Conservation (phyloP, 1,284 basidiomycete species). For the Thecaphora frezii region DNA sequence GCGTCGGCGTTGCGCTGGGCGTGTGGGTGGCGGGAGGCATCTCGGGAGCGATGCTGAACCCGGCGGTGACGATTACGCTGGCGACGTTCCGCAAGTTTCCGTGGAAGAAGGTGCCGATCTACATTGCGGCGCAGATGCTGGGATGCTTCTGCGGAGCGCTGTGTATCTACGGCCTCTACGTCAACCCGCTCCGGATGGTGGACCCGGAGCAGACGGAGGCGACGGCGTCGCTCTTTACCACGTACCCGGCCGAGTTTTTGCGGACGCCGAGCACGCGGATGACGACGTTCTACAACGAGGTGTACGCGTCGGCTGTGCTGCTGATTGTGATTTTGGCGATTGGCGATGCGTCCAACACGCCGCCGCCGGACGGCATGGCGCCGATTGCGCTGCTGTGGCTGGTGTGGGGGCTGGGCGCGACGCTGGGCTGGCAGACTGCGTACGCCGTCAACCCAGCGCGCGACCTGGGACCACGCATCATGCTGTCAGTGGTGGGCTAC, state of each 20-base stretch:
- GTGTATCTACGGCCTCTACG: constrained; percentile 74
- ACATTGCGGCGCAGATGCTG: constrained; percentile 71
- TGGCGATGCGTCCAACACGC: constrained; percentile 60
- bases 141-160: constrained; percentile 72
- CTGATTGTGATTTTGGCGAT: constrained; percentile 45
- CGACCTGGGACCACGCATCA: constrained; percentile 68
- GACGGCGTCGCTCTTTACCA: constrained; percentile 72
- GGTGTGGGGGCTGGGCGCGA: constrained; percentile 66
- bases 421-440: constrained; percentile 67
- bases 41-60: constrained; percentile 46
- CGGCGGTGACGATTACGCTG: constrained; percentile 66
- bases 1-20: constrained; percentile 49
- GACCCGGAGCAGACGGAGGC: constrained; percentile 44
- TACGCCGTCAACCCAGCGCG: constrained; percentile 70
- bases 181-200: constrained; percentile 68
- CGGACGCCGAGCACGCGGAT: constrained; percentile 27
- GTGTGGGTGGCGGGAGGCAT: constrained; percentile 50
- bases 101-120: constrained; percentile 76
- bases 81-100: constrained; percentile 74
- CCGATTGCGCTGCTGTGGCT: constrained; percentile 66
- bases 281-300: constrained; percentile 42
- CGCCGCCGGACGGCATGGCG: constrained; percentile 64
- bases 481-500: constrained; percentile 69
- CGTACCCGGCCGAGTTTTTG: constrained; percentile 63
- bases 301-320: constrained; percentile 42